Base-by-base conservation (phyloP, 164 flowering plant species). In the Akebia trifoliata region DNA sequence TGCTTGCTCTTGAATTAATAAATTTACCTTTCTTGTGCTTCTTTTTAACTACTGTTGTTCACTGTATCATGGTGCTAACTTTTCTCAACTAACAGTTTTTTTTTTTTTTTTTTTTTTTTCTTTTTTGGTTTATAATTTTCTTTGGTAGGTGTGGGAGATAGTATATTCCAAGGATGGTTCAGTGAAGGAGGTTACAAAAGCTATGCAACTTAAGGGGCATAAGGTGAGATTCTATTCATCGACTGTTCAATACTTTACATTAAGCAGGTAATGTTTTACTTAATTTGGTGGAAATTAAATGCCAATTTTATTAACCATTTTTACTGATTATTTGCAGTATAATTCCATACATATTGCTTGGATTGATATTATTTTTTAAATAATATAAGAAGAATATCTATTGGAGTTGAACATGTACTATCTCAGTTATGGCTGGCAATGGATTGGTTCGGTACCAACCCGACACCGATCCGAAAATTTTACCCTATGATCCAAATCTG, bases 141-240 rank as follows among this genome's bases (percentile, higher is more conserved):
- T 21, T 48, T 54, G 65, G 18, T 65, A 93, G 99, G 82, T 93
- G n/a, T 93, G 99, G 97, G 99, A 93, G 76, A 76, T 87, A 60
- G 78, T 87, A 8, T 93, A 87, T 64, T 78, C 86, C 39, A 93
- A 93, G 71, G 99, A 90, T 73, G 90, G 97, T 50, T 85, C 96
- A 1, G 96, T 90, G 18, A 93, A 87, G 83, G 97, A 86, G 72
- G 76, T 90, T 69, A 46, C 73, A 25, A 86, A 63, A 67, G 92
- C 56, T 61, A 93, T 93, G 99, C 99, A 93, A 74, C 95, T 93
- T 28, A 93, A 93, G 71, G 99, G 99, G 38, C 99, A 93, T 54
- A 93, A 90, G 92, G 97, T 86, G 17, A 52, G 28, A 2, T 21
- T 34, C 31, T 30, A 39, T 14, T 29, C 31, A 26, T 21, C n/a